Evolutionary conservation across 768 basidiomycete species (phyloP).

Genomic region (Rhodotorula toruloides): DNA sequence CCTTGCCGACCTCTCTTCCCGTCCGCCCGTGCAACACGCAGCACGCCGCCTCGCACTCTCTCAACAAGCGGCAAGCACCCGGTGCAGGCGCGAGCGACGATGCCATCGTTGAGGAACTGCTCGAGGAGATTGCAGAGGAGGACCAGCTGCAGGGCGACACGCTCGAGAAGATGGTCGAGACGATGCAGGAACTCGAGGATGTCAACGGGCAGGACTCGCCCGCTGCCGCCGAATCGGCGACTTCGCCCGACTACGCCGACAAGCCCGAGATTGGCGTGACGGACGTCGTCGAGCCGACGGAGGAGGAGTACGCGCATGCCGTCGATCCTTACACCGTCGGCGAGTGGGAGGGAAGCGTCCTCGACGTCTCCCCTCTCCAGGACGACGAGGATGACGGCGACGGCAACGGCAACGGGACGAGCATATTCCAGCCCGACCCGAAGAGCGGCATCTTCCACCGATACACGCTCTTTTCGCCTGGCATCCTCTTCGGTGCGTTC

Average conservation of each 20-base stretch:
- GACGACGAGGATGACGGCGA: not conserved
- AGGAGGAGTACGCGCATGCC: not conserved
- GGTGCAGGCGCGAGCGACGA: not conserved
- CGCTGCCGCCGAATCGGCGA: no score
- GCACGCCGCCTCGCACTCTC: not conserved
- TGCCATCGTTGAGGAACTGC: slow-evolving; percentile 21
- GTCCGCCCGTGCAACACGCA: not conserved
- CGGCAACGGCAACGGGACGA: slow-evolving; percentile 23
- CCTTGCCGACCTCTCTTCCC: slow-evolving; percentile 10
- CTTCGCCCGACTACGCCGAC: no score
- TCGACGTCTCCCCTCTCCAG: slow-evolving; percentile 2
- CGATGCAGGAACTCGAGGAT: slow-evolving; percentile 1
- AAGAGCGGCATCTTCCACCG: slow-evolving; percentile 24
- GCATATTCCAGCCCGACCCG: slow-evolving; percentile 28
- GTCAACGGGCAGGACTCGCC: not conserved
- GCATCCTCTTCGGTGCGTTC: slow-evolving; percentile 29
- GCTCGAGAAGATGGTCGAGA: slow-evolving; percentile 18
- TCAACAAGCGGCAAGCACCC: slow-evolving; percentile 3
- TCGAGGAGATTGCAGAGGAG: slow-evolving; percentile 28
- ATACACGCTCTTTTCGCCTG: slow-evolving; percentile 35
- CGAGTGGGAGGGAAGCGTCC: slow-evolving; percentile 6
- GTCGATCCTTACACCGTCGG: not conserved
- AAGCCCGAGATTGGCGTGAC: not conserved
- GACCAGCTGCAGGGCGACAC: not conserved
- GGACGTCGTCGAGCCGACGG: not conserved